phyloP scores from a whole-genome alignment of 192 early-diverging fungal genomes.

The Oehlia diaphana region DNA sequence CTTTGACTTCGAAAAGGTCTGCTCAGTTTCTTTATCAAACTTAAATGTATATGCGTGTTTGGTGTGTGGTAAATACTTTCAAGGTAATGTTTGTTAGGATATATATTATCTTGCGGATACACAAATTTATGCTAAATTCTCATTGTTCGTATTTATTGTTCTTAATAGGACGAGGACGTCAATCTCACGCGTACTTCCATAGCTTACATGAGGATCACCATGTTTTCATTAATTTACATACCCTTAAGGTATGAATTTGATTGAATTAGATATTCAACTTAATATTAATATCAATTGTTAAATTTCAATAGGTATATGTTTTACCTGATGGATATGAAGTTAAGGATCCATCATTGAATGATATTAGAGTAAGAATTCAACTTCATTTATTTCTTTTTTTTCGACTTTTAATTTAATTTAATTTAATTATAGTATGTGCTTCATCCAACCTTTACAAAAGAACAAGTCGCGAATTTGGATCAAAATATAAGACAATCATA shows the following conservation, averaged over 20 bases:
- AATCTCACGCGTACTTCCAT: constrained; percentile 95
- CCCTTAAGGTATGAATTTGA: constrained; percentile 56
- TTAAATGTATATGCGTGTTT: constrained; percentile 96
- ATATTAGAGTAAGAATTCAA: constrained; percentile 73
- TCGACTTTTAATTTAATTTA: background rate
- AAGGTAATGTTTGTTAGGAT: constrained; percentile 52
- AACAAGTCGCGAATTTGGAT: constrained; percentile 71
- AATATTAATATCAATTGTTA: background rate
- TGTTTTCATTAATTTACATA: constrained; percentile 90
- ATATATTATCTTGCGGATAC: background rate
- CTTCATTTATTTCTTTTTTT: background rate
- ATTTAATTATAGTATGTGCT: constrained; percentile 67
- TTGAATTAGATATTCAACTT: background rate
- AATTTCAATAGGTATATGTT: constrained; percentile 67
- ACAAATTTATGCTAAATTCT: background rate
- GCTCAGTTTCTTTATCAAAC: constrained; percentile 91
- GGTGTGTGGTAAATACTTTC: constrained; percentile 94
- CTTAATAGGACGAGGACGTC: constrained; percentile 73
- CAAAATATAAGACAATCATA: constrained; percentile 55
- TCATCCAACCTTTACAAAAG: constrained; percentile 72
- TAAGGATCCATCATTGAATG: constrained; percentile 78
- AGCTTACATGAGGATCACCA: constrained; percentile 94
- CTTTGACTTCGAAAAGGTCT: constrained; percentile 99
- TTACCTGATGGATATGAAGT: constrained; percentile 95
- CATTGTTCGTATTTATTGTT: background rate